A percentile compares a stretch with the other conserved stretches of the same genome.
Conservation (phyloP, 495 filamentous ascomycete species). For the Mytilinidion resinicola region DNA sequence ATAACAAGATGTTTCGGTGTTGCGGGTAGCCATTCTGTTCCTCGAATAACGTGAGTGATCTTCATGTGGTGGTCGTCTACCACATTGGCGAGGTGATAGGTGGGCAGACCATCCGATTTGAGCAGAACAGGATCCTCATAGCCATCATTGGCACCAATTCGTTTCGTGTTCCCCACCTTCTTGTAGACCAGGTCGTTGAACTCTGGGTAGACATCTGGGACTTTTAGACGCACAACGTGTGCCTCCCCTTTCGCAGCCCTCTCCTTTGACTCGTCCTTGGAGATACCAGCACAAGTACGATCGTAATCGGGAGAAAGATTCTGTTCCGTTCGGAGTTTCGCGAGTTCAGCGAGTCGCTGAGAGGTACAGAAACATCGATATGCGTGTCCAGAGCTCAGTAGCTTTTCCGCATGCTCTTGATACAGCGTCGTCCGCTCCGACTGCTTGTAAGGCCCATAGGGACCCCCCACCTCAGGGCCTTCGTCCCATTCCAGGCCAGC, state of each 20-base stretch:
- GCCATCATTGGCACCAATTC: constrained; percentile 38
- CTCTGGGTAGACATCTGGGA: constrained; percentile 49
- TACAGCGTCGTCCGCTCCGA: constrained; percentile 78
- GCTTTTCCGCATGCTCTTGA: constrained; percentile 58
- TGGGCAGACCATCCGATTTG: constrained; percentile 86
- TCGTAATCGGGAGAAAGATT: constrained; percentile 69
- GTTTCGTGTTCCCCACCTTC: constrained; percentile 40
- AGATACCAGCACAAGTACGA: constrained; percentile 63
- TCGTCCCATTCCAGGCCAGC: constrained; percentile 91
- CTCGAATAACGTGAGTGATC: constrained; percentile 92
- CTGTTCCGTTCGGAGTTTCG: constrained; percentile 49
- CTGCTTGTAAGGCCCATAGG: constrained; percentile 74
- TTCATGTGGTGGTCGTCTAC: constrained; percentile 92
- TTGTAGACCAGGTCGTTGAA: constrained; percentile 75
- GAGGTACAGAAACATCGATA: constrained; percentile 91
- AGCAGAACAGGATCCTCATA: constrained; percentile 78
- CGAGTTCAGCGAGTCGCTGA: constrained; percentile 59
- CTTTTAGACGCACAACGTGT: constrained; percentile 73
- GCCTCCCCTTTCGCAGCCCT: constrained; percentile 59
- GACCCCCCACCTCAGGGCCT: constrained; percentile 75
- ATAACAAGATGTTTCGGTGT: constrained; percentile 83
- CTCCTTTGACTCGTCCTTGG: constrained; percentile 59
- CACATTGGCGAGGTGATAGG: constrained; percentile 95
- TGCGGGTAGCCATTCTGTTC: constrained; percentile 88
- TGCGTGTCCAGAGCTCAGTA: constrained; percentile 64